Percentiles rank a stretch among this genome's conserved stretches.
phyloP scores from a whole-genome alignment of 768 basidiomycete species.

The Tulasnella sp. region DNA sequence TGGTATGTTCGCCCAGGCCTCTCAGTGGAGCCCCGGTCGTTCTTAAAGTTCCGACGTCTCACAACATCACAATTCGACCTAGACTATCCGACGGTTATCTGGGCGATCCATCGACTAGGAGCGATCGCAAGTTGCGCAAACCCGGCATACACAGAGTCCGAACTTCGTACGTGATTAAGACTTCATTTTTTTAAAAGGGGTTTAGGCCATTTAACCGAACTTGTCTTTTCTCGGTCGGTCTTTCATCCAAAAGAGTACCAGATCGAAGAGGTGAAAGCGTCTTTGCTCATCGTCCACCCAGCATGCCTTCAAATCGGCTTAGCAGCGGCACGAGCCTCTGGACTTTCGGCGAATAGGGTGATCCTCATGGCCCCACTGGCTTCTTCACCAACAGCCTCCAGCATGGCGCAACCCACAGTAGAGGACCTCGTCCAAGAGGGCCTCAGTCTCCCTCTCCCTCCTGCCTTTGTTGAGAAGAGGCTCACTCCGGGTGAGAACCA shows the following conservation, averaged over 20 bases:
- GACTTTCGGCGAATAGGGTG: constrained; percentile 32
- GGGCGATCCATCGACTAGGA: constrained; percentile 32
- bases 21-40: background rate
- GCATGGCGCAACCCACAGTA: background rate
- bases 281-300: constrained; percentile 28
- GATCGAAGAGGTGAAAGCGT: constrained; percentile 26
- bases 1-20: constrained; percentile 8
- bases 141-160: constrained; percentile 30
- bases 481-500: constrained; percentile 58
- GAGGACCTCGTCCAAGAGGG: constrained; percentile 51
- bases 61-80: background rate
- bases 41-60: constrained; percentile 2
- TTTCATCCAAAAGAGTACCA: constrained; percentile 26
- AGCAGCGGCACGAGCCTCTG: constrained; percentile 30
- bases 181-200: background rate
- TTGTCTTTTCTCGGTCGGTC: background rate
- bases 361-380: constrained; percentile 31
- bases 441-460: constrained; percentile 34
- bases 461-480: constrained; percentile 48
- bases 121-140: constrained; percentile 31
- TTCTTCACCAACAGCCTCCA: constrained; percentile 32
- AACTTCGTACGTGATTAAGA: constrained; percentile 28
- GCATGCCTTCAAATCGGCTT: constrained; percentile 21
- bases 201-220: background rate
- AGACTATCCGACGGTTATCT: constrained; percentile 31